These are phyloP conservation scores for Erysimum cheiri DNA, from an alignment of 441 rosid species.

Conservation along the genomic window DNA sequence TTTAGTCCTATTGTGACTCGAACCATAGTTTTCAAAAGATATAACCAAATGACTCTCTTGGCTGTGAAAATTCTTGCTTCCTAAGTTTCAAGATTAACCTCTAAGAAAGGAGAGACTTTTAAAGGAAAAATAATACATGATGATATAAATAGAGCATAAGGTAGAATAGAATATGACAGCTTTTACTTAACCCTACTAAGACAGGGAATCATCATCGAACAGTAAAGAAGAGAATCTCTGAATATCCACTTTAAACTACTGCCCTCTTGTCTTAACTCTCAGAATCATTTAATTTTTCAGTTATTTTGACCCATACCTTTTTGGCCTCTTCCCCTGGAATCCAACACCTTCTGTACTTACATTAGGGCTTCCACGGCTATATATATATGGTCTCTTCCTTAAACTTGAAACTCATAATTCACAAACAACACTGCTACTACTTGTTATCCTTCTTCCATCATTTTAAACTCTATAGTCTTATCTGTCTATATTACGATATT, in stretches of 20 bases:
- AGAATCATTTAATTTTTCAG: conserved; percentile 42
- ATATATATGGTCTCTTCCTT: conserved; percentile 45
- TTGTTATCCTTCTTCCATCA: conserved; percentile 9
- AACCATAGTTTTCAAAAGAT: background rate
- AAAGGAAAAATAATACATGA: background rate
- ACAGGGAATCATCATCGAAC: conserved; percentile 39
- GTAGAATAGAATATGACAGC: conserved; percentile 32
- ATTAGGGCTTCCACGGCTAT: conserved; percentile 41
- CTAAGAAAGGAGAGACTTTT: background rate
- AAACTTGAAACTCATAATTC: conserved; percentile 42
- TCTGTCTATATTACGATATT: conserved; percentile 2
- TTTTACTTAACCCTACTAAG: conserved; percentile 34
- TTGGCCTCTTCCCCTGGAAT: conserved; percentile 44
- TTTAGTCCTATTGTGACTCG: background rate
- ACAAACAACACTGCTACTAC: conserved; percentile 40
- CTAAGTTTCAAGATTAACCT: conserved; percentile 15
- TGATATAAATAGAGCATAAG: conserved; percentile 17
- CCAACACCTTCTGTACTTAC: conserved; percentile 34
- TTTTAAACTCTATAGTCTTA: background rate
- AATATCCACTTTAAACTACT: conserved; percentile 55
- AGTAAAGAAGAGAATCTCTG: conserved; percentile 54
- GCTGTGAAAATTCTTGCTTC: conserved; percentile 23
- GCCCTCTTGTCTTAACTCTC: conserved; percentile 65
- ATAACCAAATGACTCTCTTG: background rate
- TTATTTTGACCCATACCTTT: conserved; percentile 67